Evolutionary conservation across 2,329 filamentous ascomycete species (phyloP).

Genomic region (Pyrenophora tritici-repentis): DNA sequence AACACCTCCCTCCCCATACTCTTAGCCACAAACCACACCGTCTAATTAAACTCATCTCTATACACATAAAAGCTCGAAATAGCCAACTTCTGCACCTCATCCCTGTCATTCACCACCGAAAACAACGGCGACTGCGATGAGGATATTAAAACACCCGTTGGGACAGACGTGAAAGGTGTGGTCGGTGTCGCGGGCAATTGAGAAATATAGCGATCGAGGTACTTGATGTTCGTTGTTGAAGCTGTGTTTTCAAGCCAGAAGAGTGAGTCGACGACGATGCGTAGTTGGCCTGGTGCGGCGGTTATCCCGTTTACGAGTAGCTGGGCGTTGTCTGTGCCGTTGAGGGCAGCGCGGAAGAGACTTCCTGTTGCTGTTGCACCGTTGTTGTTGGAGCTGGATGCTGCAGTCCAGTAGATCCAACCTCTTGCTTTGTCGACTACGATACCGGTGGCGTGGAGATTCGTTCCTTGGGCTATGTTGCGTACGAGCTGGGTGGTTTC

Average conservation of each 20-base stretch:
- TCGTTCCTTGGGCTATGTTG: constrained; percentile 18
- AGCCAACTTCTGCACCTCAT: constrained; percentile 11
- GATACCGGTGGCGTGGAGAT: constrained; percentile 8
- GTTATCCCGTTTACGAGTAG: constrained; percentile 9
- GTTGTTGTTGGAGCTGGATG: constrained; percentile 6
- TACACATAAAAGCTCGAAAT: constrained; percentile 17
- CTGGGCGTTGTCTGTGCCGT: constrained; percentile 1
- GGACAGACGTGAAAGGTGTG: neutral
- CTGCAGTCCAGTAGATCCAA: constrained; percentile 16
- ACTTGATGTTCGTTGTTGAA: constrained; percentile 14
- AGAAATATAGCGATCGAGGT: constrained; percentile 1
- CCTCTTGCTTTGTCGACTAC: constrained; percentile 15
- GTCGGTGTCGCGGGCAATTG: neutral
- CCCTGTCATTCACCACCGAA: constrained; percentile 12
- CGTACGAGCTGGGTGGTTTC: constrained; percentile 3
- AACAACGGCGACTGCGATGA: constrained; percentile 15
- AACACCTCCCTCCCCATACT: constrained; percentile 14
- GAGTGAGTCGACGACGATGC: constrained; percentile 6
- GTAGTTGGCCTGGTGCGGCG: constrained; percentile 16
- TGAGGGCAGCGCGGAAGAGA: constrained; percentile 9
- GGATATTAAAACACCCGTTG: constrained; percentile 7
- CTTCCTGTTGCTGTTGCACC: constrained; percentile 9
- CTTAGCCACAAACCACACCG: constrained; percentile 14
- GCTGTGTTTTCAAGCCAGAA: constrained; percentile 12
- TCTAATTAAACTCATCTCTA: constrained; percentile 1